Evolutionary conservation across 2,329 filamentous ascomycete species (phyloP), one percentile per base, ranked within the genome.

Genomic region (Aspergillus fischeri): DNA sequence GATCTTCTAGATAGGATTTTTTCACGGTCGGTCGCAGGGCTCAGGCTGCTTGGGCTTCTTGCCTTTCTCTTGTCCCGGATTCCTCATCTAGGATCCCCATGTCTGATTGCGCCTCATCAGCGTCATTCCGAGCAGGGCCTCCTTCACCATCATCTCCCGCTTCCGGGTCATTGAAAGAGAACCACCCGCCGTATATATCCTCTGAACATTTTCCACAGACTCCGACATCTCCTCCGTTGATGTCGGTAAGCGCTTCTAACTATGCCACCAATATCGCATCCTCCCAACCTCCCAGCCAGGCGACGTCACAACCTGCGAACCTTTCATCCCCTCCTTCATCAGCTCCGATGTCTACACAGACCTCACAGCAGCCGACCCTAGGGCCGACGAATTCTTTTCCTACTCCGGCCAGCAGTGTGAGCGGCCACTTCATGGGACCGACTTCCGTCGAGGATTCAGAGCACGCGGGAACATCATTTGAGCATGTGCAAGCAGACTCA

Each of bases 191-290:
- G 25, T 62, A 60, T 52, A 59, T 65, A 60, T 64, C 69, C 53
- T 69, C 65, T 63, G 71, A 70, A 57, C 67, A 70, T 55, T 68
- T 67, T 32, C 73, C 73, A 38, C 72, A 73, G 58, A 73, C 73
- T 41, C 73, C 73, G 62, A 75, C 71, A 67, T 78, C 76, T 59
- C 72, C 75, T 76, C 74, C 75, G 71, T 79, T 77, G 72, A 80
- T 80, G 78, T 79, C 77, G 73, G 75, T 78, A 69, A 75, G 74
- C 66, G 73, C 77, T 67, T 75, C 74, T 68, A 78, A 74, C 65
- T 75, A 80, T 80, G 78, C 73, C 71, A 73, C 75, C 66, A 70
- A 72, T 65, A 73, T 77, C 68, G 68, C 71, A 70, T 71, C 75
- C 65, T 69, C 72, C 67, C 75, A 78, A 68, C 70, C 77, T 70